Conservation (phyloP, 179 eudicot species). For the Patellifolia procumbens region DNA sequence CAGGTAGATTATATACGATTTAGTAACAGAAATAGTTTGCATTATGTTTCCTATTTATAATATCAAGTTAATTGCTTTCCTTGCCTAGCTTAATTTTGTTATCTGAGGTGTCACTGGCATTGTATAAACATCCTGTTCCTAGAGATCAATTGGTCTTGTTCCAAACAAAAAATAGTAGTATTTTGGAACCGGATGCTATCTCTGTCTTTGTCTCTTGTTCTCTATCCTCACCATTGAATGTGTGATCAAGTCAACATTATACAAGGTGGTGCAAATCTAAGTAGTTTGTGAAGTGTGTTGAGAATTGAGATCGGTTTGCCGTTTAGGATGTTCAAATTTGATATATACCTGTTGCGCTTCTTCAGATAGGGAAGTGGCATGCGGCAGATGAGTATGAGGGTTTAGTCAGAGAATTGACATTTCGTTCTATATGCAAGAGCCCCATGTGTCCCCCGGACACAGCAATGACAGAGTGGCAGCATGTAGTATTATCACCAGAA, state of each 20-base stretch:
- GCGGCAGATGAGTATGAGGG: slow-evolving; percentile 85
- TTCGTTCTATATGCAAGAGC: slow-evolving; percentile 69
- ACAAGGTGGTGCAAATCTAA: background rate
- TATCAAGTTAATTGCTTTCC: background rate
- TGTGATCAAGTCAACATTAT: background rate
- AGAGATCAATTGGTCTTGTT: background rate
- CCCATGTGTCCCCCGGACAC: slow-evolving; percentile 96
- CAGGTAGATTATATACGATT: background rate
- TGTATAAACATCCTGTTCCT: background rate
- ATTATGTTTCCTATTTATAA: background rate
- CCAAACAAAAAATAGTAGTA: background rate
- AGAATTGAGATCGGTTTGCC: background rate
- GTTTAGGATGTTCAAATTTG: slow-evolving; percentile 10
- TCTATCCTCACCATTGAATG: background rate
- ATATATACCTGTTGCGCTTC: slow-evolving; percentile 4
- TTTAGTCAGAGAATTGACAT: slow-evolving; percentile 84
- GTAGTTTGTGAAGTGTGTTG: slow-evolving; percentile 7
- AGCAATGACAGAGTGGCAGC: slow-evolving; percentile 94
- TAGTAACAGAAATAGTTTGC: background rate
- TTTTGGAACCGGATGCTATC: background rate
- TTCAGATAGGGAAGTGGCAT: slow-evolving; percentile 88
- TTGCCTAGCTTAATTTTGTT: background rate
- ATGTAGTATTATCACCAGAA: slow-evolving; percentile 67
- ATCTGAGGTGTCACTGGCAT: background rate
- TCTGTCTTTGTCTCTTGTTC: background rate